phyloP scores from a whole-genome alignment of 257 asterid species.

The Nicotiana attenuata region DNA sequence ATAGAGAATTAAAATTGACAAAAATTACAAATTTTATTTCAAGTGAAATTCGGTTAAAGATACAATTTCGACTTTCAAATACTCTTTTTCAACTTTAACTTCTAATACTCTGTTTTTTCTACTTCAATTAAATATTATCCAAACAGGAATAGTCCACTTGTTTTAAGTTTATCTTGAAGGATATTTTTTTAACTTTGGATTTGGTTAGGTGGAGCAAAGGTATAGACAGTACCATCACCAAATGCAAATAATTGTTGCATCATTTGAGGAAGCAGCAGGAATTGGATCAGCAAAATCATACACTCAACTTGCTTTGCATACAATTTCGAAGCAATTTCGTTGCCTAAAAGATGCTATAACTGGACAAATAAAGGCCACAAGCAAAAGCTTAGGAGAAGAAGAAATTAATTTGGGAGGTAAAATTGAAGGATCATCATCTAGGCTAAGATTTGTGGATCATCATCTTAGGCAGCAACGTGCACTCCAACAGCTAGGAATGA shows the following conservation, averaged over 20 bases:
- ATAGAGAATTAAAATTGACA: no score
- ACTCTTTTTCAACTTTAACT: no score
- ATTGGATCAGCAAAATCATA: conserved; percentile 53
- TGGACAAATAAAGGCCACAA: conserved; percentile 40
- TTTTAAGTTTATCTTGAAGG: no score
- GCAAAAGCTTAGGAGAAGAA: conserved; percentile 46
- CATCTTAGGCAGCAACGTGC: conserved; percentile 51
- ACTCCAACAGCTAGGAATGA: conserved; percentile 54
- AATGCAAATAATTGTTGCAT: conserved; percentile 48
- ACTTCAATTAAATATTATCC: no score
- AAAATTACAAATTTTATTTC: no score
- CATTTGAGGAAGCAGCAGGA: conserved; percentile 70
- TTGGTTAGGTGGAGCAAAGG: conserved; percentile 61
- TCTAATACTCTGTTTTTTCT: no score
- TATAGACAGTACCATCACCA: conserved; percentile 56
- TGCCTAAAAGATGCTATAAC: conserved; percentile 52
- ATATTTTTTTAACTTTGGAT: neutral
- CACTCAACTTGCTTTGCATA: conserved; percentile 51
- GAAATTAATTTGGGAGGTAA: conserved; percentile 23
- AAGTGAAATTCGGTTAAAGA: no score
- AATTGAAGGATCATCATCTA: conserved; percentile 31
- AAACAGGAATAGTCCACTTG: no score
- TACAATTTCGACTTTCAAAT: no score
- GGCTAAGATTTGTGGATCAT: conserved; percentile 41
- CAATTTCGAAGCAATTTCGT: conserved; percentile 64